Evolutionary conservation across 169 alveolate genomes (phyloP).

Genomic region (Blepharisma undulans): DNA sequence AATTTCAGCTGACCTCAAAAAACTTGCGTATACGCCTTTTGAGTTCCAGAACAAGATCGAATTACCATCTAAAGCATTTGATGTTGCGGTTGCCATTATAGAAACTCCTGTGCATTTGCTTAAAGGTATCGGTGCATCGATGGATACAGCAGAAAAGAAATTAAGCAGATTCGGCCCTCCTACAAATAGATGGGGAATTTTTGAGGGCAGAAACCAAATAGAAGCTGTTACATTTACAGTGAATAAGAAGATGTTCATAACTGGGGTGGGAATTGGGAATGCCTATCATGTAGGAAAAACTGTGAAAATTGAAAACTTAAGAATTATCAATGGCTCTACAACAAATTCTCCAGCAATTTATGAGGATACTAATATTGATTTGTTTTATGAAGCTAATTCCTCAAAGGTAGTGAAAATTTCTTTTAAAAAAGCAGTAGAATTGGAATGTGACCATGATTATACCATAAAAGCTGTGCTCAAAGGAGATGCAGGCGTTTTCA

Average conservation of each 20-base stretch:
- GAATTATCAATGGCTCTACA: neutral
- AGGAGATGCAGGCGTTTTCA: constrained; percentile 40
- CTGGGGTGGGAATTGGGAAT: constrained; percentile 37
- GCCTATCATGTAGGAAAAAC: constrained; percentile 33
- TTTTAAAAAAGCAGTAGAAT: constrained; percentile 9
- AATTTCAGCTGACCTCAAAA: constrained; percentile 23
- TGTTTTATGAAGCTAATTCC: neutral
- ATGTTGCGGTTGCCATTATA: neutral
- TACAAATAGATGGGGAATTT: constrained; percentile 38
- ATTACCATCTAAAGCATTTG: neutral
- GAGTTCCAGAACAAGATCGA: neutral
- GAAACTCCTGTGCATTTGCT: constrained; percentile 21
- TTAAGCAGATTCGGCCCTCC: constrained; percentile 34
- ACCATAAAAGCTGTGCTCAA: constrained; percentile 22
- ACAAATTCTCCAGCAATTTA: constrained; percentile 14
- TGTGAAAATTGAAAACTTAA: neutral
- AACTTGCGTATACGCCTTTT: neutral
- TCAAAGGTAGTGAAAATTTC: constrained; percentile 32
- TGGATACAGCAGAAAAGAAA: constrained; percentile 31
- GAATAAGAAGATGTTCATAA: neutral
- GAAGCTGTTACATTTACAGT: constrained; percentile 42
- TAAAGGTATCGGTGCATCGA: neutral
- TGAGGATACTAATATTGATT: constrained; percentile 2
- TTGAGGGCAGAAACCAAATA: constrained; percentile 38
- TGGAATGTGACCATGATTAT: neutral